Evolutionary conservation across 208 protist genomes (phyloP).

Genomic region (Trypanosoma cruzi): DNA sequence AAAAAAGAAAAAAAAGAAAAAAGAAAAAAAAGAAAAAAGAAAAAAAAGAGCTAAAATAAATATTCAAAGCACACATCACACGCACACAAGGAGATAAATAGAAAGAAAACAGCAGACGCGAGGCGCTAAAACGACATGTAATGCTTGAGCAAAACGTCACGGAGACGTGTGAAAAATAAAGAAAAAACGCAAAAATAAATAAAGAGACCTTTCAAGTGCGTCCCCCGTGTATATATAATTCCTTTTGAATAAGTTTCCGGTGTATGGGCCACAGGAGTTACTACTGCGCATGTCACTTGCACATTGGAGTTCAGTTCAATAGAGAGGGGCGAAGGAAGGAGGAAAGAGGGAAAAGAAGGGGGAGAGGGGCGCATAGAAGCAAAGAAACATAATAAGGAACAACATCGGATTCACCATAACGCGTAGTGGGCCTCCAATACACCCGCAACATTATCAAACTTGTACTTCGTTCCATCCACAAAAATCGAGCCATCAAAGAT

Average conservation of each 20-base stretch:
- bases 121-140: too few relatives aligned
- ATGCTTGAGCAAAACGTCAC: too few relatives aligned
- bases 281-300: too few relatives aligned
- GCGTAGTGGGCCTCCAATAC: constrained; percentile 49
- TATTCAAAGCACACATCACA: neutral
- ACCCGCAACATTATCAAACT: constrained; percentile 30
- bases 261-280: too few relatives aligned
- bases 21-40: neutral
- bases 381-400: neutral
- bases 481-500: constrained; percentile 33
- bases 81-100: neutral
- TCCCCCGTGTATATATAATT: too few relatives aligned
- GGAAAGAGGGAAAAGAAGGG: neutral
- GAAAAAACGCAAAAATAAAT: too few relatives aligned
- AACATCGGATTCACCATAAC: constrained; percentile 30
- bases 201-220: too few relatives aligned
- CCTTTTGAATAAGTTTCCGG: too few relatives aligned
- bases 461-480: constrained; percentile 15
- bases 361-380: neutral
- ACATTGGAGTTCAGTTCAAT: too few relatives aligned
- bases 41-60: neutral
- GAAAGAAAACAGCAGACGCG: too few relatives aligned
- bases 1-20: neutral
- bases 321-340: too few relatives aligned
- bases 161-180: too few relatives aligned